phyloP scores from a whole-genome alignment of 2,329 filamentous ascomycete species.

The Raffaelea ambrosiae region DNA sequence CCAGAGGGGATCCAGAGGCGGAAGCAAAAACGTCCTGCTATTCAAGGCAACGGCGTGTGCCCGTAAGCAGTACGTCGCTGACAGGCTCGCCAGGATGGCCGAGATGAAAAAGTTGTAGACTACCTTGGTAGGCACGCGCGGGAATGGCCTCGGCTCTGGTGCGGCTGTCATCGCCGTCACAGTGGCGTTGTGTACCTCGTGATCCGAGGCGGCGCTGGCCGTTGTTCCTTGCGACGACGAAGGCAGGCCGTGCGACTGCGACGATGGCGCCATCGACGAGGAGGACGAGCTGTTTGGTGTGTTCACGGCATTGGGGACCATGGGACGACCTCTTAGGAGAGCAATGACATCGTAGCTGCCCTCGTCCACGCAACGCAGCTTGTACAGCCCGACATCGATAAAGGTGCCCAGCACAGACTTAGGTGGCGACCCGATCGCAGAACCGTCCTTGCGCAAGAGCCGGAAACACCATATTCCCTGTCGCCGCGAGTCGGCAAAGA shows the following conservation, averaged over 20 bases:
- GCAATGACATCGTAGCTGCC: conserved; percentile 40
- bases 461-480: conserved; percentile 48
- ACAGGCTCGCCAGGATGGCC: conserved; percentile 42
- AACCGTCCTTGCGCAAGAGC: conserved; percentile 33
- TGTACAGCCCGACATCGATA: conserved; percentile 35
- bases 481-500: conserved; percentile 41
- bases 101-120: conserved; percentile 47
- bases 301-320: conserved; percentile 29
- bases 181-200: not conserved
- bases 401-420: conserved; percentile 25
- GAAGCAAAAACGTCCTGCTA: conserved; percentile 41
- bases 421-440: conserved; percentile 13
- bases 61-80: conserved; percentile 38
- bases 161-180: not conserved
- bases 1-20: conserved; percentile 20
- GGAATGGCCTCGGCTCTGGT: conserved; percentile 22
- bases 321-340: conserved; percentile 35
- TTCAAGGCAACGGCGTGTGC: conserved; percentile 44
- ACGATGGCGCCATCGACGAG: conserved; percentile 24
- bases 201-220: not conserved
- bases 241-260: conserved; percentile 12
- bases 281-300: conserved; percentile 40
- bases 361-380: conserved; percentile 37
- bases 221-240: conserved; percentile 18
- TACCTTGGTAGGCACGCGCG: conserved; percentile 29